Base-by-base conservation (phyloP, 768 basidiomycete species). In the Pisolithus tinctorius region DNA sequence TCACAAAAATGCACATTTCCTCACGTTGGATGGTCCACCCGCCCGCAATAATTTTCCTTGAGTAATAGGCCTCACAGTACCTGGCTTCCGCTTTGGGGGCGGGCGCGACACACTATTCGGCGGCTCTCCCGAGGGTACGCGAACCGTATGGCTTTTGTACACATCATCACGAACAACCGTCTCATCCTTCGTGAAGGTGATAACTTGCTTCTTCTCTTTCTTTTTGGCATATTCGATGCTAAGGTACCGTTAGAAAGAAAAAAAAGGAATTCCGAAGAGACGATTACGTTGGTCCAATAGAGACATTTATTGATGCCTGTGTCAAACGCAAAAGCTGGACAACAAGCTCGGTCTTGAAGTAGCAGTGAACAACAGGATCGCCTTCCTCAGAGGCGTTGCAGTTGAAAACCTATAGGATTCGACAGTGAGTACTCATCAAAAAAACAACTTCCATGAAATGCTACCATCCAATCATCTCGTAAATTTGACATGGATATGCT, bases 301-400 rank as follows among this genome's bases (percentile, higher is more conserved):
- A 65, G 36, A 98, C 71, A 55, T 72, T 83, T 49, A 92, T 80
- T 54, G 80, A 82, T 1, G 83, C 88, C 59, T 84, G 84, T 0
- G 92, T 93, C 45, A 91, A 69, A 48, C 84, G 85, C 51, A 94
- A 71, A 31, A 99, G 78, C 60, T 86, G 84, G 16, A 91, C 80
- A 14, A 83, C 76, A 48, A 99, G 75, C 64, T 99, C 96, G 0
- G 96, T 98, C 79, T 99, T 99, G 81, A 98, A 94, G 56, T 83
- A 76, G 58, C 89, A 93, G 55, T 82, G 86, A 63, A 99, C 77
- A 52, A 97, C 74, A 0, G 95, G 93, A 63, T 99, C 96, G 29
- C 94, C 95, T 65, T 98, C 95, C 67, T 97, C 94, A 16, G 85
- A 83, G 8, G 78, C 73, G 50, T 77, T 81, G 42, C 81, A 80